Evolutionary conservation across 106 monocot genomes (phyloP).

Genomic region (Hemerocallis citrina): DNA sequence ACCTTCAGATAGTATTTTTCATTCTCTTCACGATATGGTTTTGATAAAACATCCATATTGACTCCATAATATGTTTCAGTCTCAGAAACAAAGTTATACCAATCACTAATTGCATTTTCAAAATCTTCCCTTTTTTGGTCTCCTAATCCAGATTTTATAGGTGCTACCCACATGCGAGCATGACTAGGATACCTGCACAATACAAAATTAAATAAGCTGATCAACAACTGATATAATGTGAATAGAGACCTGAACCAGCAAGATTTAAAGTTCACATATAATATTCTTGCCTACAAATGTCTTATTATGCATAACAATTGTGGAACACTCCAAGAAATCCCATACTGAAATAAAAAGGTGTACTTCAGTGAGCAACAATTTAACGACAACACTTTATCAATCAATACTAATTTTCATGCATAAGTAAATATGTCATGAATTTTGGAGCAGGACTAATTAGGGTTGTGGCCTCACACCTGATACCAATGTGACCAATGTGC

Average conservation of each 20-base stretch:
- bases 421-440: no score
- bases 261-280: neutral
- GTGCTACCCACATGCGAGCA: conserved; percentile 99
- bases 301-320: neutral
- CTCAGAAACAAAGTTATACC: conserved; percentile 68
- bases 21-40: conserved; percentile 71
- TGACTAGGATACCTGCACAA: conserved; percentile 93
- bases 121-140: conserved; percentile 81
- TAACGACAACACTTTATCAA: no score
- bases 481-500: no score
- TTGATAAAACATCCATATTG: conserved; percentile 75
- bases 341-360: neutral
- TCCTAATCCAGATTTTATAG: conserved; percentile 68
- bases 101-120: conserved; percentile 69
- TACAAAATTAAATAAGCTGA: neutral
- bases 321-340: neutral
- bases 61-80: conserved; percentile 86
- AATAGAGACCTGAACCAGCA: neutral
- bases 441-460: no score
- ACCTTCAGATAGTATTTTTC: conserved; percentile 94
- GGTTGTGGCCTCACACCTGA: no score
- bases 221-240: neutral
- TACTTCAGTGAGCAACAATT: no score
- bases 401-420: no score
- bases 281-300: neutral